Conservation (phyloP, 495 filamentous ascomycete species). For the Hypoxylon perforatum region DNA sequence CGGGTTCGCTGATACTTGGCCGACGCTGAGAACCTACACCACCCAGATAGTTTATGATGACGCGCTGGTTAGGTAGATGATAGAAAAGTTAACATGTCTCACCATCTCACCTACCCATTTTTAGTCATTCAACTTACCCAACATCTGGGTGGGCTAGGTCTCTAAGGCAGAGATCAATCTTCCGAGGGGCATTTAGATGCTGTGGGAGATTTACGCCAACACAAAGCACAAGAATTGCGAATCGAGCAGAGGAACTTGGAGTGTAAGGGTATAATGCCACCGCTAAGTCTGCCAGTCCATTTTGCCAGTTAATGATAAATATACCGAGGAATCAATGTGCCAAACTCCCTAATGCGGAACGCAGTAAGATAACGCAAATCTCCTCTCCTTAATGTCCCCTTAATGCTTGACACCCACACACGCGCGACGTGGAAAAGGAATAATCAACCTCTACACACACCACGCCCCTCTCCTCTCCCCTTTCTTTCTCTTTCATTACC, state of each 20-base stretch:
- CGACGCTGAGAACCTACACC: no score
- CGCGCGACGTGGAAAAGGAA: slow-evolving; percentile 4
- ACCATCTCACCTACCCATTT: no score
- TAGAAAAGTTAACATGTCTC: no score
- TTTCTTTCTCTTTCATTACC: slow-evolving; percentile 34
- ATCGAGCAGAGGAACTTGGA: not conserved
- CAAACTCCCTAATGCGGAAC: slow-evolving; percentile 41
- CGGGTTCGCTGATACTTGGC: no score
- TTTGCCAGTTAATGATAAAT: slow-evolving; percentile 11
- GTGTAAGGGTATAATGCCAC: not conserved
- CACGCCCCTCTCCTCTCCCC: slow-evolving; percentile 4
- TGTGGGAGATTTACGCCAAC: no score
- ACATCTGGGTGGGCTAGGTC: no score
- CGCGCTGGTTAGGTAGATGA: no score
- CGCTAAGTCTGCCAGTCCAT: slow-evolving; percentile 1
- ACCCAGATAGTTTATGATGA: no score
- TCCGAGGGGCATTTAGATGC: no score
- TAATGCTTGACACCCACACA: slow-evolving; percentile 34
- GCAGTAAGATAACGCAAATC: not conserved
- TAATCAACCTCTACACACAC: slow-evolving; percentile 32
- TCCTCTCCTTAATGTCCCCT: slow-evolving; percentile 27
- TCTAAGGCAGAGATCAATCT: no score
- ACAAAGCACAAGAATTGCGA: not conserved
- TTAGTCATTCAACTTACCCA: no score
- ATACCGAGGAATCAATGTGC: slow-evolving; percentile 17